Percentiles rank a stretch among this genome's conserved stretches.
Conservation (phyloP, 768 basidiomycete species). For the Suillus subalutaceus region DNA sequence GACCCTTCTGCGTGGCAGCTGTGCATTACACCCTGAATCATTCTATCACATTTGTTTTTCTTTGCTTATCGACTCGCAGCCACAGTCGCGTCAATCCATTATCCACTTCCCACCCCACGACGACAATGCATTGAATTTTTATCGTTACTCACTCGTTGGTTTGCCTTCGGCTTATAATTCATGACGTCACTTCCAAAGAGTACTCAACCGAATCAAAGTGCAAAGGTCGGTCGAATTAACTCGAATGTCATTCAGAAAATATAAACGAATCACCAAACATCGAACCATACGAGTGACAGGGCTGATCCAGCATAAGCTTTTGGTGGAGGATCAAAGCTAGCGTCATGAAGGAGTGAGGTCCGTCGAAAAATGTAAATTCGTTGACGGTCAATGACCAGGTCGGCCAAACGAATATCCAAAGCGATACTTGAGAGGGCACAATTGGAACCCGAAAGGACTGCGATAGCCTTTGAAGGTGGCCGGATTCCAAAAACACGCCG, state of each 20-base stretch:
- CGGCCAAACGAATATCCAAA: not conserved
- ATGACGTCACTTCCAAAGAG: too few species aligned
- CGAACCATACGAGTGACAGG: too few species aligned
- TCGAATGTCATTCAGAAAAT: too few species aligned
- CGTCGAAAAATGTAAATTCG: not conserved
- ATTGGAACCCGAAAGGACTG: not conserved
- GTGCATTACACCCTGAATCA: not conserved
- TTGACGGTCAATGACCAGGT: not conserved
- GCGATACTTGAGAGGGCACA: not conserved
- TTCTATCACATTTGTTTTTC: not conserved
- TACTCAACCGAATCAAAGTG: too few species aligned
- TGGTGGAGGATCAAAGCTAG: too few species aligned
- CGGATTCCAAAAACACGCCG: too few species aligned
- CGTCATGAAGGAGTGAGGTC: too few species aligned
- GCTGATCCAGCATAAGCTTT: not conserved
- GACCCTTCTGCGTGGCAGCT: not conserved
- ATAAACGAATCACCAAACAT: too few species aligned
- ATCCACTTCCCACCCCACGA: not conserved
- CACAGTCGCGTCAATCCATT: not conserved
- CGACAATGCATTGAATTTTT: not conserved
- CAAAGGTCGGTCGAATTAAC: too few species aligned
- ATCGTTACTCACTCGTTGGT: not conserved
- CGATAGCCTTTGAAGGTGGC: not conserved
- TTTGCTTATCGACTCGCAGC: not conserved
- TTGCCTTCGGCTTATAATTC: too few species aligned